Conservation (phyloP, 768 basidiomycete species). For the Asterophora lycoperdoides region DNA sequence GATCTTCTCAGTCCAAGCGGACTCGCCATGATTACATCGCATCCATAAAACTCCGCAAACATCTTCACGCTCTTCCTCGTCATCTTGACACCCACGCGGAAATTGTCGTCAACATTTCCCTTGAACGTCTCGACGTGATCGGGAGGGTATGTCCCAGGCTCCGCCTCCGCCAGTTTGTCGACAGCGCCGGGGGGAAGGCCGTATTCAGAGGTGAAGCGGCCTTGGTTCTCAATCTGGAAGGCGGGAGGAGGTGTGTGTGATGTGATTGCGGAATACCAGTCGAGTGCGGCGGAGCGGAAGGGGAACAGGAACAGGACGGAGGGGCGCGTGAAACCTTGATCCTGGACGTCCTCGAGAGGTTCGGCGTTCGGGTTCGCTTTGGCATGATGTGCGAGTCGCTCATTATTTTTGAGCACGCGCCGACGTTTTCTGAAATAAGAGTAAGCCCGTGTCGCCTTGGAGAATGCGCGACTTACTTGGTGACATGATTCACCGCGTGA, state of each 20-base stretch:
- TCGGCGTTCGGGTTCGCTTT: slow-evolving; percentile 50
- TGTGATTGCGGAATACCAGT: slow-evolving; percentile 79
- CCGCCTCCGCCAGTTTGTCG: slow-evolving; percentile 76
- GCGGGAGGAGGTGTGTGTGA: slow-evolving; percentile 66
- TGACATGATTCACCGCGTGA: slow-evolving; percentile 85
- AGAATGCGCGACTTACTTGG: slow-evolving; percentile 55
- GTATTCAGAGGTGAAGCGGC: slow-evolving; percentile 81
- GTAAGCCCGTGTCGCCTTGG: neutral
- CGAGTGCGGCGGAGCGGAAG: slow-evolving; percentile 82
- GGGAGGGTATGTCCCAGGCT: slow-evolving; percentile 70
- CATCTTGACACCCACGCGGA: slow-evolving; percentile 87
- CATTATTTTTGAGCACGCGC: slow-evolving; percentile 89
- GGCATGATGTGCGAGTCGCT: slow-evolving; percentile 71
- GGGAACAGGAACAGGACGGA: slow-evolving; percentile 90
- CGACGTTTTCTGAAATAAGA: slow-evolving; percentile 73
- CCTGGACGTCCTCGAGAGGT: slow-evolving; percentile 75
- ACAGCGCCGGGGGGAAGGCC: slow-evolving; percentile 70
- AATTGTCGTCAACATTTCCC: slow-evolving; percentile 97
- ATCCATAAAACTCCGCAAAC: slow-evolving; percentile 86
- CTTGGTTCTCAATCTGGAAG: slow-evolving; percentile 84
- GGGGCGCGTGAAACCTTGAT: slow-evolving; percentile 97
- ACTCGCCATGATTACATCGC: slow-evolving; percentile 90
- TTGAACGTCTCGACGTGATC: slow-evolving; percentile 94
- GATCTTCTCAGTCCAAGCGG: slow-evolving; percentile 87
- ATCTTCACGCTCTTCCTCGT: slow-evolving; percentile 90